Percentiles rank a stretch among this genome's conserved stretches.
These are phyloP conservation scores for Gonapodya sp. DNA, from an alignment of 192 early-diverging fungal species.

Conservation along the genomic window DNA sequence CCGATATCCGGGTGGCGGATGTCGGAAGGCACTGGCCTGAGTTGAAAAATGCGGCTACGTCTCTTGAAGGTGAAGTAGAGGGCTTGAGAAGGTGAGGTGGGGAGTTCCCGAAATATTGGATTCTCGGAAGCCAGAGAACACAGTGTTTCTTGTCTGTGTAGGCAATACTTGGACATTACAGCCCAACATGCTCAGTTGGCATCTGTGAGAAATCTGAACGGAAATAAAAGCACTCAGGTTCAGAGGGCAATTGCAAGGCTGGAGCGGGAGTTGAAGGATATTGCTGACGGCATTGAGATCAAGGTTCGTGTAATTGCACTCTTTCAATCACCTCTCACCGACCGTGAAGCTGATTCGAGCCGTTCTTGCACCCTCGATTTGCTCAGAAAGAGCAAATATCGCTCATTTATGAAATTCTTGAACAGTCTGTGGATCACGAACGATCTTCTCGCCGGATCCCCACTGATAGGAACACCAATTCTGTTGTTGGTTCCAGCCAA, in stretches of 20 bases:
- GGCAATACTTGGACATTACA: not conserved
- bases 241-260: not conserved
- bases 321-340: not conserved
- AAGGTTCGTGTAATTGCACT: not conserved
- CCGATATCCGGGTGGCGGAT: not conserved
- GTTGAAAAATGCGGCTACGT: not conserved
- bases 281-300: not conserved
- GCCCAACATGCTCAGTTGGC: not conserved
- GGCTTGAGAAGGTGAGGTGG: not conserved
- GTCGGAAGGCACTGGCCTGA: not conserved
- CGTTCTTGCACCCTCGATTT: not conserved
- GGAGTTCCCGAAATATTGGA: too few species aligned
- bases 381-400: not conserved
- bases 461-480: too few species aligned
- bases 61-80: not conserved
- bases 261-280: not conserved
- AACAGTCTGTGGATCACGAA: not conserved
- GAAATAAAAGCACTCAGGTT: not conserved
- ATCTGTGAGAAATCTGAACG: not conserved
- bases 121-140: too few species aligned
- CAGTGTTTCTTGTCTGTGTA: not conserved
- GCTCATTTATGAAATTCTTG: not conserved
- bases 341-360: not conserved
- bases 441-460: not conserved
- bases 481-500: not conserved